Percentiles rank a stretch among this genome's conserved stretches.
Evolutionary conservation across 1,139 yeast genomes (phyloP).

Genomic region (Geotrichum restrictum): DNA sequence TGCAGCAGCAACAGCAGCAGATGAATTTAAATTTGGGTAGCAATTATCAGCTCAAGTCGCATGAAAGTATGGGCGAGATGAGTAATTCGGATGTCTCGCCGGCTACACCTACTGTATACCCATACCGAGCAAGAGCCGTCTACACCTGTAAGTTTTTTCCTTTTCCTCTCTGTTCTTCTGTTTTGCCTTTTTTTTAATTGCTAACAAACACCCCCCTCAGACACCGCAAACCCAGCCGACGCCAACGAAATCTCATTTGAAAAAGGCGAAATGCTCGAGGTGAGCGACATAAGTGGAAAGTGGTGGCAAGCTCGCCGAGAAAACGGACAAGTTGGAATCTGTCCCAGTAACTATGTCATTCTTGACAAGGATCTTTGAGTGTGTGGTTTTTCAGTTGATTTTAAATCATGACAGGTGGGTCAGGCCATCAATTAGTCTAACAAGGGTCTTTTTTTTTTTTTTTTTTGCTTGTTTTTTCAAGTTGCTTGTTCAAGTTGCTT

Average conservation of each 20-base stretch:
- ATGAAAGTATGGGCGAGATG: slow-evolving; percentile 1
- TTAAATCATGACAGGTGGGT: too few species aligned
- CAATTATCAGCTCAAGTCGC: not conserved
- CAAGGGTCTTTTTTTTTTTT: not conserved
- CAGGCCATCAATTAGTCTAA: too few species aligned
- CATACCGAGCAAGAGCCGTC: slow-evolving; percentile 81
- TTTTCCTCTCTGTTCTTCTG: slow-evolving; percentile 31
- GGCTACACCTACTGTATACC: slow-evolving; percentile 51
- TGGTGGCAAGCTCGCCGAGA: slow-evolving; percentile 98
- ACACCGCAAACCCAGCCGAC: slow-evolving; percentile 78
- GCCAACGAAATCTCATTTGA: slow-evolving; percentile 86
- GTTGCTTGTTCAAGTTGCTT: not conserved
- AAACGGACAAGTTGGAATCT: slow-evolving; percentile 91
- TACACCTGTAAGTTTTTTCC: slow-evolving; percentile 43
- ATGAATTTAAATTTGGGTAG: not conserved
- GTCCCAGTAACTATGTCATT: slow-evolving; percentile 91
- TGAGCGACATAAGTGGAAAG: slow-evolving; percentile 89
- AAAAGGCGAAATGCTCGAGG: slow-evolving; percentile 86
- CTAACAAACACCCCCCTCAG: not conserved
- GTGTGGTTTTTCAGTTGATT: not conserved
- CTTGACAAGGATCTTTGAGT: slow-evolving; percentile 1
- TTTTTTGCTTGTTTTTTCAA: not conserved
- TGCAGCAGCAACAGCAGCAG: not conserved
- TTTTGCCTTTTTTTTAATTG: not conserved
- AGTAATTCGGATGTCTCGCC: slow-evolving; percentile 25